Evolutionary conservation across 2,329 filamentous ascomycete species (phyloP), one percentile per base, ranked within the genome.

Genomic region (Xylaria digitata): DNA sequence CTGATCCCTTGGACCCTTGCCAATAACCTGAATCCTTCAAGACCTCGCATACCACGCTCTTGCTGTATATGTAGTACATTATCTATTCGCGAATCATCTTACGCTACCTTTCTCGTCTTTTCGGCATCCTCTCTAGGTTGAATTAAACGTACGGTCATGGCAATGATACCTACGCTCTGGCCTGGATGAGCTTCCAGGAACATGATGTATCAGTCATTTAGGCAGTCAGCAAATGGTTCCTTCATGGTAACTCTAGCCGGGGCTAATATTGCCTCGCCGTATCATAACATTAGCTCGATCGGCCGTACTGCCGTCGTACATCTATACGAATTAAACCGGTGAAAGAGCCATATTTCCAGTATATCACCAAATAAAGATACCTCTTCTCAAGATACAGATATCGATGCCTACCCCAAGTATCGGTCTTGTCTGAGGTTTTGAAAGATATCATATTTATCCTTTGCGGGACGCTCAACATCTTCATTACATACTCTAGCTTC

Each of bases 1-100:
- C 30, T 45, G 17, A 52, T 43, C 3, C 21, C 49, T 43, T 13
- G 37, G 56, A 26, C 58, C 30, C 40, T 9, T 54, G 32, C 48
- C 49, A 56, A 57, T 43, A 55, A 57, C 32, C 5, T 8, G n/a
- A 57, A 50, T 54, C 63, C 57, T 53, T 50, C 63, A n/a, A 46
- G 45, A 15, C 21, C 34, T 8, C 19, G 40, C 26, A 57, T 63
- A 8, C 46, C 26, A 23, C 45, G 37, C 45, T 57, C 46, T 23
- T 6, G 26, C 30, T 26, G 37, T 15, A 55, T 17, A n/a, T n/a
- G n/a, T n/a, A n/a, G n/a, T n/a, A 54, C 19, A 62, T 55, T 55
- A 49, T 32, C 42, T 37, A 37, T 49, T 62, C 32, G 13, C 19
- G 21, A 21, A 15, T 32, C 23, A 6, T 40, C 42, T 48, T 42